Evolutionary conservation across 306 rosid species (phyloP).

Genomic region (Cucurbita ficifolia): DNA sequence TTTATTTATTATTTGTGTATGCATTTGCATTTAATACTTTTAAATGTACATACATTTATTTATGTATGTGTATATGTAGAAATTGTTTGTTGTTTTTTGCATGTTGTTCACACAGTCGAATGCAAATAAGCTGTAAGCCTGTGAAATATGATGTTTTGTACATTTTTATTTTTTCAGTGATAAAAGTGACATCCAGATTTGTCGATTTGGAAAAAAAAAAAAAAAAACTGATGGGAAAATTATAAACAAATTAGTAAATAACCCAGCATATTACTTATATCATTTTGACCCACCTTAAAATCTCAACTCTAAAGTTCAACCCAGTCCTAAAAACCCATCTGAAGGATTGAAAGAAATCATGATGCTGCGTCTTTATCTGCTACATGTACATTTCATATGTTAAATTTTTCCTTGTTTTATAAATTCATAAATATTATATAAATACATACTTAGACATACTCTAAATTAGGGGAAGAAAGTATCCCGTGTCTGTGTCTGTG

Average conservation of each 20-base stretch:
- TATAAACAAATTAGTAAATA: not conserved
- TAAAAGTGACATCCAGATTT: not conserved
- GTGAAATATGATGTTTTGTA: not conserved
- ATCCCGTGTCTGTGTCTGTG: not conserved
- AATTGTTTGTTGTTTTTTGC: not conserved
- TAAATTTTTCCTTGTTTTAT: no score
- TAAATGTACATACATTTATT: not conserved
- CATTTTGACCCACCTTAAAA: no score
- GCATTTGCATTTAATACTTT: not conserved
- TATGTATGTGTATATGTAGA: not conserved
- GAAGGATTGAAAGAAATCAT: no score
- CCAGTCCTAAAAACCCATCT: no score
- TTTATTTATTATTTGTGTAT: not conserved
- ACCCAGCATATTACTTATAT: no score
- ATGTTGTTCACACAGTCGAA: not conserved
- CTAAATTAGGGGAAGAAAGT: not conserved
- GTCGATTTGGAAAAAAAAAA: not conserved
- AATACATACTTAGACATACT: not conserved
- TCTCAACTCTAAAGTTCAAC: no score
- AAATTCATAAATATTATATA: no score
- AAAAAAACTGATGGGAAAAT: not conserved
- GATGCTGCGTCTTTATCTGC: not conserved
- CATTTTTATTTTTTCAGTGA: not conserved
- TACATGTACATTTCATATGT: not conserved
- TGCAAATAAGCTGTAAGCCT: not conserved